Evolutionary conservation across 768 basidiomycete species (phyloP).

Genomic region (Tricholoma furcatifolium): DNA sequence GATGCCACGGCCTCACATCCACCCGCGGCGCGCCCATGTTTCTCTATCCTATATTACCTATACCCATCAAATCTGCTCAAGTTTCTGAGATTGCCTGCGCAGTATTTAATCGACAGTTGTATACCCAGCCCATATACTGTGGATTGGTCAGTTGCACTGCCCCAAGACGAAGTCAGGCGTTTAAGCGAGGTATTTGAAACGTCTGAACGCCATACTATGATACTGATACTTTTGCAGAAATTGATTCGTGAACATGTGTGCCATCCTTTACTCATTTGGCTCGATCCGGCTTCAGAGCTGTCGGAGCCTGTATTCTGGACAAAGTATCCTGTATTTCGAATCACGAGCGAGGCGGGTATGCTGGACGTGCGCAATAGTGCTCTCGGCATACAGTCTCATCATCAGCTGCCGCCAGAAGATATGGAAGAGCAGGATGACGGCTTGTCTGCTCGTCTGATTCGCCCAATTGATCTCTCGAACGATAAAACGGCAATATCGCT

Average conservation of each 20-base stretch:
- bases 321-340: slow-evolving; percentile 56
- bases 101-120: slow-evolving; percentile 54
- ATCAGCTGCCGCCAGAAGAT: slow-evolving; percentile 2
- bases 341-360: slow-evolving; percentile 68
- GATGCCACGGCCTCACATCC: slow-evolving; percentile 47
- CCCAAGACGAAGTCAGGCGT: slow-evolving; percentile 66
- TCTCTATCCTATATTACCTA: slow-evolving; percentile 82
- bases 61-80: slow-evolving; percentile 87
- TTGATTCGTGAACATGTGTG: slow-evolving; percentile 70
- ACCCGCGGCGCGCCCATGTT: slow-evolving; percentile 65
- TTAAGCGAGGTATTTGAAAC: slow-evolving; percentile 60
- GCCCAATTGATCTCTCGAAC: slow-evolving; percentile 34
- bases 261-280: slow-evolving; percentile 71
- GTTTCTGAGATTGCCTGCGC: slow-evolving; percentile 70
- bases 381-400: slow-evolving; percentile 43
- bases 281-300: slow-evolving; percentile 63
- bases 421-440: slow-evolving; percentile 8
- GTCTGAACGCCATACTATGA: neutral
- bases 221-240: slow-evolving; percentile 37
- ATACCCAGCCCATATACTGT: slow-evolving; percentile 62
- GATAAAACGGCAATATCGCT: slow-evolving; percentile 53
- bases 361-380: slow-evolving; percentile 60
- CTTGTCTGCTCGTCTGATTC: slow-evolving; percentile 29
- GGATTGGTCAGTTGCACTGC: slow-evolving; percentile 69
- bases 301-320: slow-evolving; percentile 66